Conservation (phyloP, 805 yeast species). For the Myxozyma vanderwaltii region DNA sequence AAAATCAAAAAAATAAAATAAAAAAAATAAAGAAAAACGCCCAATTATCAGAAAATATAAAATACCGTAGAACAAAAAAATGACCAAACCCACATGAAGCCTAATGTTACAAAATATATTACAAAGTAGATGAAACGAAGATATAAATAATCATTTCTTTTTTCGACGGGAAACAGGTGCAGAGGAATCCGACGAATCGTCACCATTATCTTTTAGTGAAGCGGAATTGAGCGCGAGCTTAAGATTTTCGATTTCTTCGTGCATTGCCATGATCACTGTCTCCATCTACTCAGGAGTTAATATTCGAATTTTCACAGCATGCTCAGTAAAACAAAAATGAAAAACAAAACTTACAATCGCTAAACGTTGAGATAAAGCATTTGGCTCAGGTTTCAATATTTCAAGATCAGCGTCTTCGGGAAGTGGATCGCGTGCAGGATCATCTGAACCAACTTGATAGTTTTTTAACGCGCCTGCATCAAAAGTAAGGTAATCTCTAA, state of each 20-base stretch:
- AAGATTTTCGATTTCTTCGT: conserved; percentile 29
- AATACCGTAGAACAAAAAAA: no score
- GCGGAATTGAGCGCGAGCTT: conserved; percentile 4
- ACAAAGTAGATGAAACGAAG: neutral
- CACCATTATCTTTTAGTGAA: neutral
- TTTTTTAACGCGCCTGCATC: conserved; percentile 30
- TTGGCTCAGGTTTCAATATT: conserved; percentile 28
- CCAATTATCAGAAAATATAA: no score
- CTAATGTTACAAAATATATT: no score
- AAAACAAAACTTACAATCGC: conserved; percentile 26
- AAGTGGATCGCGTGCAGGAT: conserved; percentile 16
- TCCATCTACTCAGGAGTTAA: conserved; percentile 22
- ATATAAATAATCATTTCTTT: conserved; percentile 2
- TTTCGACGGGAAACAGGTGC: neutral
- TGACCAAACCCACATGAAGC: no score
- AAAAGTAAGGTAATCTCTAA: conserved; percentile 37
- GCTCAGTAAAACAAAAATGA: neutral
- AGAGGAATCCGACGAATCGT: neutral
- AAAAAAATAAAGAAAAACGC: no score
- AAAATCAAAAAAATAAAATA: neutral
- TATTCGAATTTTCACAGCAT: no score
- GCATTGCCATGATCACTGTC: conserved; percentile 34
- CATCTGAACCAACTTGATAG: conserved; percentile 36
- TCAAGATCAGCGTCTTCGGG: conserved; percentile 27
- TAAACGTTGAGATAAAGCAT: conserved; percentile 29